These are phyloP conservation scores for Achaetomium macrosporum DNA, from an alignment of 2,329 filamentous ascomycete genomes.

Conservation along the genomic window DNA sequence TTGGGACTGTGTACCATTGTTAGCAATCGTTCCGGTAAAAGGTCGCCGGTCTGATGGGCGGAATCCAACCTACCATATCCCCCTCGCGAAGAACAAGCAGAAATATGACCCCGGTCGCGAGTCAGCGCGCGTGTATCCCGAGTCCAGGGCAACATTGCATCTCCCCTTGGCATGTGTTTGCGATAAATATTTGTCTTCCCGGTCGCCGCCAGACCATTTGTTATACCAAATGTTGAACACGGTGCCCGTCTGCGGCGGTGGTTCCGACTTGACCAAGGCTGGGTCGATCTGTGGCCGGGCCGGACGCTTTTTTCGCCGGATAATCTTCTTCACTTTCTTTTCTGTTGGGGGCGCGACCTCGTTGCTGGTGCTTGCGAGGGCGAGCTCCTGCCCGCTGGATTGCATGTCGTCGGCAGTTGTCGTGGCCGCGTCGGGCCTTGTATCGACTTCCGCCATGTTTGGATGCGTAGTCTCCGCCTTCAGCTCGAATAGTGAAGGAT, in stretches of 20 bases:
- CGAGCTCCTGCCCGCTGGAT: slow-evolving; percentile 28
- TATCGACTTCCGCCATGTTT: slow-evolving; percentile 25
- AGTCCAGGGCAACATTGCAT: slow-evolving; percentile 78
- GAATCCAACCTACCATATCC: slow-evolving; percentile 48
- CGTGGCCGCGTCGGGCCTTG: slow-evolving; percentile 13
- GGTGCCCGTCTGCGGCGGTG: slow-evolving; percentile 85
- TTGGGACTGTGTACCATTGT: slow-evolving; percentile 50
- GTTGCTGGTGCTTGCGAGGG: slow-evolving; percentile 34
- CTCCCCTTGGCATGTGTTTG: slow-evolving; percentile 77
- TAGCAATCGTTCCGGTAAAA: slow-evolving; percentile 24
- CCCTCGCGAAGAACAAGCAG: slow-evolving; percentile 86
- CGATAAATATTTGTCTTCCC: slow-evolving; percentile 83
- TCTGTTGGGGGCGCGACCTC: slow-evolving; percentile 43
- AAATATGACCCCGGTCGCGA: slow-evolving; percentile 77
- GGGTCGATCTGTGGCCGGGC: slow-evolving; percentile 89
- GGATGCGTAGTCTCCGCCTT: background rate
- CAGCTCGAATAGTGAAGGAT: background rate
- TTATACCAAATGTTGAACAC: slow-evolving; percentile 99
- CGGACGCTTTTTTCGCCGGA: slow-evolving; percentile 83
- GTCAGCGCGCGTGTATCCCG: slow-evolving; percentile 73
- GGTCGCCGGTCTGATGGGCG: slow-evolving; percentile 33
- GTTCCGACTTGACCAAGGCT: slow-evolving; percentile 72
- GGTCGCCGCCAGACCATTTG: slow-evolving; percentile 94
- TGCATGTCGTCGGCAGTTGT: slow-evolving; percentile 13
- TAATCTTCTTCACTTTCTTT: slow-evolving; percentile 80